These are phyloP conservation scores for Plantago rigida DNA, from an alignment of 305 asterid species.

Conservation along the genomic window DNA sequence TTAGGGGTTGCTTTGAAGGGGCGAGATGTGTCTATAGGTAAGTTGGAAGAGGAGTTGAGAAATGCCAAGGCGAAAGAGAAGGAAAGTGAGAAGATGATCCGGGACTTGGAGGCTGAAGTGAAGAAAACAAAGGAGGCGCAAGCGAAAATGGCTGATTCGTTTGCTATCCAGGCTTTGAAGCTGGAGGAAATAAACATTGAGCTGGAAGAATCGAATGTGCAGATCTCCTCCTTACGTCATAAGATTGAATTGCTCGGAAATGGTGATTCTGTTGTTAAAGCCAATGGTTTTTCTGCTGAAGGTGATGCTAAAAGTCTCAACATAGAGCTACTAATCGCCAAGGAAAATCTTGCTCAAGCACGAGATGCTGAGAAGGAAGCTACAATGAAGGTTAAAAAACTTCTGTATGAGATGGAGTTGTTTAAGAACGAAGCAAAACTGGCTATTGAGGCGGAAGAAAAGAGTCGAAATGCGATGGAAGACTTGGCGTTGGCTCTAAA, in stretches of 20 bases:
- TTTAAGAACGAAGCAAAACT: conserved; percentile 43
- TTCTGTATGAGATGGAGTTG: conserved; percentile 33
- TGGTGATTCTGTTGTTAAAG: conserved; percentile 7
- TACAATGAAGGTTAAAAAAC: conserved; percentile 11
- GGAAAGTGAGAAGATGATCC: conserved; percentile 30
- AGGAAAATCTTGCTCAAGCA: conserved; percentile 28
- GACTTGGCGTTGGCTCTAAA: conserved; percentile 60
- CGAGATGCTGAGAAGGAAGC: conserved; percentile 35
- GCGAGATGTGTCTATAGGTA: conserved; percentile 30
- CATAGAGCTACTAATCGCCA: conserved; percentile 28
- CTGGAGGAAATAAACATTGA: conserved; percentile 40
- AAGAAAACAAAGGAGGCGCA: conserved; percentile 33
- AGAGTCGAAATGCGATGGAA: conserved; percentile 75
- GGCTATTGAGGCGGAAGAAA: conserved; percentile 64
- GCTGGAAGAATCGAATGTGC: conserved; percentile 44
- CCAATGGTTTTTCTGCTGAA: background rate
- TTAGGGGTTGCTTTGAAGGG: conserved; percentile 27
- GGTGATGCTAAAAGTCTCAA: conserved; percentile 26
- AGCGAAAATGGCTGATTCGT: conserved; percentile 34
- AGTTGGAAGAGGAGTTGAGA: conserved; percentile 36
- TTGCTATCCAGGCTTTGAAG: conserved; percentile 30
- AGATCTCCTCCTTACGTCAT: conserved; percentile 34
- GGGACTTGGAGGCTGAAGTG: conserved; percentile 43
- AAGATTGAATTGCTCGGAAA: conserved; percentile 27
- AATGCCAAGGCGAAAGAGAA: conserved; percentile 31